Evolutionary conservation across 129 eudicot genomes (phyloP).

Genomic region (Mikania micrantha): DNA sequence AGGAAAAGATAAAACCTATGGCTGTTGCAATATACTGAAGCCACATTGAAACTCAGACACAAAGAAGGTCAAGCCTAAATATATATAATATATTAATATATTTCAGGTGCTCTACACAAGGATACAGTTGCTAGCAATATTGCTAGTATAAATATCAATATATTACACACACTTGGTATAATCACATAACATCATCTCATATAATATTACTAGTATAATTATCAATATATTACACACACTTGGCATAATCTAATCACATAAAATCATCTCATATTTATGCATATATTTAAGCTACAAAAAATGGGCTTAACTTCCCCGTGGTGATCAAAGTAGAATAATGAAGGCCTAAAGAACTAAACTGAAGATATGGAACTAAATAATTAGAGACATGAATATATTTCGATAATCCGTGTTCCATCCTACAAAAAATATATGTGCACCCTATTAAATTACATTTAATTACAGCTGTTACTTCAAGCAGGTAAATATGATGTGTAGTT

Average conservation of each 20-base stretch:
- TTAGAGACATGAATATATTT: background rate
- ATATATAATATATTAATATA: too few species aligned
- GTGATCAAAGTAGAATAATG: background rate
- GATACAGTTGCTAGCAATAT: too few species aligned
- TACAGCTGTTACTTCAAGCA: too few species aligned
- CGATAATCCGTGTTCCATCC: background rate
- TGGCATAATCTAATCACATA: background rate
- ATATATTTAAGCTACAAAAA: background rate
- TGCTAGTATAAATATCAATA: too few species aligned
- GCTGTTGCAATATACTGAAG: background rate
- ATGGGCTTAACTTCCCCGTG: background rate
- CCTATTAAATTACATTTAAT: background rate
- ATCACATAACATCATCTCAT: too few species aligned
- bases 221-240: background rate
- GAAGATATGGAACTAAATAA: background rate
- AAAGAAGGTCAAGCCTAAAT: too few species aligned
- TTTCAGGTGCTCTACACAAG: background rate
- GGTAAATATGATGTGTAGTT: too few species aligned
- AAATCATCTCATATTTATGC: background rate
- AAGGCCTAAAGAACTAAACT: background rate
- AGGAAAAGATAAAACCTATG: constrained; percentile 9
- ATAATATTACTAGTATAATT: background rate
- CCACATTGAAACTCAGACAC: too few species aligned
- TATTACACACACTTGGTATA: too few species aligned
- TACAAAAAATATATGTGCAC: background rate